Evolutionary conservation across 2,329 filamentous ascomycete species (phyloP).

Genomic region (Nemania abortiva): DNA sequence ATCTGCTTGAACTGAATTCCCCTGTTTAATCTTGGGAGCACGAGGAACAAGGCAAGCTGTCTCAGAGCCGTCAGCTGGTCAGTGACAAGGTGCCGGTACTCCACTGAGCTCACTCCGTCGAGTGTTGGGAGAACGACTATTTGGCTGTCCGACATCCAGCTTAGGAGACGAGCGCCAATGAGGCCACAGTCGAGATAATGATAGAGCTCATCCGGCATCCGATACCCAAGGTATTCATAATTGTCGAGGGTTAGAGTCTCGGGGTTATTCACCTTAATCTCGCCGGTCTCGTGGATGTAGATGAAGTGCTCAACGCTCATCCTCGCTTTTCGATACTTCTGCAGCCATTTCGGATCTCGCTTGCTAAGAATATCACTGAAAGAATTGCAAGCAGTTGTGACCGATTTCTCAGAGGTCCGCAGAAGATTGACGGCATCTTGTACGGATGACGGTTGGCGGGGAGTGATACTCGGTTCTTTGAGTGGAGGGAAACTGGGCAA

Average conservation of each 20-base stretch:
- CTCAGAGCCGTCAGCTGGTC: slow-evolving; percentile 79
- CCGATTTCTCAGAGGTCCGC: slow-evolving; percentile 75
- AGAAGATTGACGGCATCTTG: slow-evolving; percentile 84
- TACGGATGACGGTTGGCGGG: slow-evolving; percentile 71
- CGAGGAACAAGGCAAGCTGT: slow-evolving; percentile 79
- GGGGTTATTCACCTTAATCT: slow-evolving; percentile 78
- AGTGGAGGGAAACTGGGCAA: slow-evolving; percentile 84
- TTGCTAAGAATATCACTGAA: slow-evolving; percentile 81
- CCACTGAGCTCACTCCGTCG: slow-evolving; percentile 81
- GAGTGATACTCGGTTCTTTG: slow-evolving; percentile 67
- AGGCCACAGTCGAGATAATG: slow-evolving; percentile 89
- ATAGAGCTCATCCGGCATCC: slow-evolving; percentile 89
- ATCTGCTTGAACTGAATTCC: slow-evolving; percentile 86
- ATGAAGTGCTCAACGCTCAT: slow-evolving; percentile 91
- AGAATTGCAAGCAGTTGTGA: slow-evolving; percentile 78
- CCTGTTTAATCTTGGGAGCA: slow-evolving; percentile 83
- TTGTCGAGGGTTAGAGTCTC: slow-evolving; percentile 84
- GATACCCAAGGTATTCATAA: slow-evolving; percentile 90
- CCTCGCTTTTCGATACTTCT: slow-evolving; percentile 87
- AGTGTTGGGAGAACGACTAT: slow-evolving; percentile 85
- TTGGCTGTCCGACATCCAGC: slow-evolving; percentile 84
- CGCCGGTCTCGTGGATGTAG: slow-evolving; percentile 81
- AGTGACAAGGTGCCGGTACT: slow-evolving; percentile 84
- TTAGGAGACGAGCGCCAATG: slow-evolving; percentile 81
- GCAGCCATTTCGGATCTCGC: slow-evolving; percentile 79